Evolutionary conservation across 345 rosid genomes (phyloP), one percentile per base, ranked within the genome.

Genomic region (Camelina laxa): DNA sequence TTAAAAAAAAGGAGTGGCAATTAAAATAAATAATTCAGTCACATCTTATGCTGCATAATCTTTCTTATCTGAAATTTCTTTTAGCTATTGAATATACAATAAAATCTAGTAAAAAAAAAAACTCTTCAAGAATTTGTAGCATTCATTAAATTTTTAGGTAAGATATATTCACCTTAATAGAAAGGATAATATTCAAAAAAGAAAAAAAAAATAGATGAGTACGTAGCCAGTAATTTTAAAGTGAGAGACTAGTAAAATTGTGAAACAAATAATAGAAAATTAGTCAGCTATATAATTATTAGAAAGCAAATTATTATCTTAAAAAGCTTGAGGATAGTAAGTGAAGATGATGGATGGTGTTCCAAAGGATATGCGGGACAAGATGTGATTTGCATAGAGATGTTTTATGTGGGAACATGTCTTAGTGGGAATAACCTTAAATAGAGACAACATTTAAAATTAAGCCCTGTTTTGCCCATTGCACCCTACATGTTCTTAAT

Each of bases 371-470:
- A 47, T 36, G 67, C 70, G 72, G 74, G 80, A 76, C 80, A 77
- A 64, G 72, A 76, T 47, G 72, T 77, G 80, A 77, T 77, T 19
- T 56, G 62, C 47, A 64, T 48, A 47, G 66, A 70, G 80, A 63
- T 77, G 80, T 70, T 76, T 70, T 20, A 15, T 77, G 76, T 70
- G 72, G 75, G 80, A 64, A 77, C 80, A 70, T 76, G 75, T 76
- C 75, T 63, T 62, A 55, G 59, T 69, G 70, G 44, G 55, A 69
- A 69, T 62, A 69, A 55, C 80, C 80, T 76, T 77, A 77, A 70
- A 70, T 38, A 57, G 67, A 70, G 76, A 77, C 80, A 77, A 21
- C 67, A 56, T 70, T 72, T 63, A 38, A 20, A 48, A 55, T 56
- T 48, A 30, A 64, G 55, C 16, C 54, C 61, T 47, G 58, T 63